A percentile compares a stretch with the other conserved stretches of the same genome.
Conservation (phyloP, 2,329 filamentous ascomycete genomes). For the Diaporthe sp. region DNA sequence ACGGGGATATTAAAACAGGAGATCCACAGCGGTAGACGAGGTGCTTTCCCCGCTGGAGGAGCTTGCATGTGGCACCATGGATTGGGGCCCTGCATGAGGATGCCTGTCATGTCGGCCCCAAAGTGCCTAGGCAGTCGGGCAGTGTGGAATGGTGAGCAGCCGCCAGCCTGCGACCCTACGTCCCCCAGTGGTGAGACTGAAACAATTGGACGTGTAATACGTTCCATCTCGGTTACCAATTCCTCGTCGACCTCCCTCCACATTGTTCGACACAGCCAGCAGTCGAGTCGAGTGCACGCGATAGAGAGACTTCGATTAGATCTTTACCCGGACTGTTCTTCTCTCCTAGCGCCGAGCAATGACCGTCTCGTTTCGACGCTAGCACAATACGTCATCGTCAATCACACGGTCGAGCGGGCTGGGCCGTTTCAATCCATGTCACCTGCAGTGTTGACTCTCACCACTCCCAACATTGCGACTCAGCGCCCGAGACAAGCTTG, state of each 20-base stretch:
- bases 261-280: background rate
- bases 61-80: slow-evolving; percentile 17
- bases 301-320: background rate
- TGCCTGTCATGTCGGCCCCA: slow-evolving; percentile 22
- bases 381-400: slow-evolving; percentile 28
- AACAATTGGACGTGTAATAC: slow-evolving; percentile 25
- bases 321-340: background rate
- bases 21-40: slow-evolving; percentile 18
- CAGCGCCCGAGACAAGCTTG: slow-evolving; percentile 13
- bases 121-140: background rate
- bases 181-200: slow-evolving; percentile 22
- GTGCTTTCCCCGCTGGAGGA: slow-evolving; percentile 27
- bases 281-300: background rate
- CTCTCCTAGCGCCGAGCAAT: slow-evolving; percentile 15
- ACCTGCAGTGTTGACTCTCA: slow-evolving; percentile 4
- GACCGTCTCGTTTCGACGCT: slow-evolving; percentile 29
- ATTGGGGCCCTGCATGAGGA: slow-evolving; percentile 19
- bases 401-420: slow-evolving; percentile 20
- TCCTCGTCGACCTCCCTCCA: slow-evolving; percentile 15
- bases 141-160: slow-evolving; percentile 19
- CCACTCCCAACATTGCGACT: slow-evolving; percentile 8
- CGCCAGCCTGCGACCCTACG: slow-evolving; percentile 24
- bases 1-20: background rate
- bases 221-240: slow-evolving; percentile 22
- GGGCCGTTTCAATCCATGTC: slow-evolving; percentile 25